Base-by-base conservation (phyloP, 2,329 filamentous ascomycete genomes). In the Lachnellula hyalina region DNA sequence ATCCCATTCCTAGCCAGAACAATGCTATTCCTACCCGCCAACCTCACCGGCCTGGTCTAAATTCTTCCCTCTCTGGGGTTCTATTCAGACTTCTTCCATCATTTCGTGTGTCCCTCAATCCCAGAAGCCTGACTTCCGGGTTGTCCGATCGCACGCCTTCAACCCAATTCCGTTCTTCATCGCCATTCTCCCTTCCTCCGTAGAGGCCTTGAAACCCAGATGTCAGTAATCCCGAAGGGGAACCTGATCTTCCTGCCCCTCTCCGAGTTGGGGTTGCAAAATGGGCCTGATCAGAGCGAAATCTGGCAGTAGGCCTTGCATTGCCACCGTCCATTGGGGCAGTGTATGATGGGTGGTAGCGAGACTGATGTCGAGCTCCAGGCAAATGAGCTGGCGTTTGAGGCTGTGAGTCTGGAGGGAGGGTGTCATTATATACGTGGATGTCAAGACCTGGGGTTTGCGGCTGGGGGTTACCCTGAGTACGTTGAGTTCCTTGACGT, bases 361-460 rank as follows among this genome's bases (percentile, higher is more conserved):
- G 73, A 52, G 75, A 76, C 49, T 68, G 73, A 58, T 78, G 77
- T 11, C 75, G 73, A 47, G 74, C 70, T 63, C 78, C 77, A 1
- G 77, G 75, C n/a, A 80, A 62, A 52, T 78, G 72, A 45, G 70
- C 69, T 21, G 78, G 77, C 11, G 78, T 80, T 61, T 77, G 76
- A n/a, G 77, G 77, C 57, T 80, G 78, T 9, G 65, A 67, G 5
- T 68, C 68, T 21, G 75, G 69, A 7, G 77, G 71, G 46, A 75
- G 53, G 23, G 66, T 65, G 58, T 81, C 78, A 56, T 79, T 72
- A 57, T 81, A 80, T 25, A 81, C 68, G 21, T 65, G 66, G 47
- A 78, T 62, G 15, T 28, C 50, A 34, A 60, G 57, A 45, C 64
- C 64, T 21, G 65, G 66, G 4, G 61, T 66, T 59, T 49, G 62